Percentiles rank a stretch among this genome's conserved stretches.
Evolutionary conservation across 352 stramenopile species (phyloP).

Genomic region (Globisporangium lucens): DNA sequence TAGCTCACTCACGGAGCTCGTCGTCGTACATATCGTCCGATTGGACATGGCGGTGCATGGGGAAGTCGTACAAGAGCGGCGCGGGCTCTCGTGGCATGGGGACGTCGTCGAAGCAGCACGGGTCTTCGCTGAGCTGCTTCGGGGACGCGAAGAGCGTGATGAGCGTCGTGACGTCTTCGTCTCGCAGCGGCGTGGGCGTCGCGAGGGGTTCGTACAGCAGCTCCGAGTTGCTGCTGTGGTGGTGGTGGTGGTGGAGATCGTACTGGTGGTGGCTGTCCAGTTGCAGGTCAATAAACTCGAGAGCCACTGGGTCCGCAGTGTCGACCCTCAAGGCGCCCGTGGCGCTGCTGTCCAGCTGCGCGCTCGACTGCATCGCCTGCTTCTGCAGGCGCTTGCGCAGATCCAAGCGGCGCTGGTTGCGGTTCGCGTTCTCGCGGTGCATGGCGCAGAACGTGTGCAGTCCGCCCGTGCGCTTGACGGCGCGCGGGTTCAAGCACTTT

Average conservation of each 20-base stretch:
- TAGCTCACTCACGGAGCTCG: neutral
- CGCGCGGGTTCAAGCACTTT: constrained; percentile 34
- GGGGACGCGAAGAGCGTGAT: constrained; percentile 28
- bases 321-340: neutral
- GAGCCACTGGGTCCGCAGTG: neutral
- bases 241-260: neutral
- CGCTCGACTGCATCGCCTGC: constrained; percentile 5
- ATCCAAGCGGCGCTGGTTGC: constrained; percentile 27
- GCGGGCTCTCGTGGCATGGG: constrained; percentile 13
- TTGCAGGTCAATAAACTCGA: neutral
- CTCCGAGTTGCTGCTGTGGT: constrained; percentile 1
- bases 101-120: constrained; percentile 8
- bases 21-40: neutral
- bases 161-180: constrained; percentile 43
- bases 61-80: constrained; percentile 1
- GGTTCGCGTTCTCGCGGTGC: constrained; percentile 33
- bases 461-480: constrained; percentile 43
- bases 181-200: constrained; percentile 34
- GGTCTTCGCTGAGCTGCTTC: neutral
- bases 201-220: constrained; percentile 32
- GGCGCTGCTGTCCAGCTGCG: neutral
- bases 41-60: neutral
- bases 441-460: constrained; percentile 47
- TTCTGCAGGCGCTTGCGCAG: constrained; percentile 25
- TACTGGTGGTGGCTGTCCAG: neutral